phyloP scores from a whole-genome alignment of 495 filamentous ascomycete species.

The Corynascus novoguineensis region DNA sequence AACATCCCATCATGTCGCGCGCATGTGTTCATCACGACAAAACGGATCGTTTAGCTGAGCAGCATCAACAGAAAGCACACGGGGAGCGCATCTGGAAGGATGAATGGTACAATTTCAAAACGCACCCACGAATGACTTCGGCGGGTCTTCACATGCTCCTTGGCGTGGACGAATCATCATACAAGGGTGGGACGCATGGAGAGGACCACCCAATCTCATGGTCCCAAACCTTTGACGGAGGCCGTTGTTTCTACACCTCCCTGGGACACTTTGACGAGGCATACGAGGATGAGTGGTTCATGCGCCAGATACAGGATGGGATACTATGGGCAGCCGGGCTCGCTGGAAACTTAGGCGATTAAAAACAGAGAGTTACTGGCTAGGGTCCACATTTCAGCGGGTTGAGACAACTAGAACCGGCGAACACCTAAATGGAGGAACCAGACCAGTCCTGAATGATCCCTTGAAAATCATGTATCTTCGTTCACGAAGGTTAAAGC shows the following conservation, averaged over 20 bases:
- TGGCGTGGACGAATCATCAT: slow-evolving; percentile 28
- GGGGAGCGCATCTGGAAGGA: slow-evolving; percentile 32
- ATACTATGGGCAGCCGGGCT: slow-evolving; percentile 32
- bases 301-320: slow-evolving; percentile 27
- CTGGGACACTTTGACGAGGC: slow-evolving; percentile 40
- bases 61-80: not conserved
- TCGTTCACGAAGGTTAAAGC: not conserved
- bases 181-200: slow-evolving; percentile 30
- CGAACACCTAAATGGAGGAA: too few relatives aligned
- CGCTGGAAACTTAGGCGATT: not conserved
- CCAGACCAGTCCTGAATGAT: too few relatives aligned
- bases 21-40: not conserved
- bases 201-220: slow-evolving; percentile 33
- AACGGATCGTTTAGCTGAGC: too few relatives aligned
- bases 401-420: too few relatives aligned
- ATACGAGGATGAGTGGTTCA: slow-evolving; percentile 31
- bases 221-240: slow-evolving; percentile 35
- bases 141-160: slow-evolving; percentile 27
- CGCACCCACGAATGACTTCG: slow-evolving; percentile 18
- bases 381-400: too few relatives aligned
- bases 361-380: too few relatives aligned
- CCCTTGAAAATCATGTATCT: not conserved
- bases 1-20: slow-evolving; percentile 25
- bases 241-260: slow-evolving; percentile 34
- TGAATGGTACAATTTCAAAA: slow-evolving; percentile 40